A percentile compares a stretch with the other conserved stretches of the same genome.
Evolutionary conservation across 768 basidiomycete species (phyloP).

Genomic region (Suillus plorans): DNA sequence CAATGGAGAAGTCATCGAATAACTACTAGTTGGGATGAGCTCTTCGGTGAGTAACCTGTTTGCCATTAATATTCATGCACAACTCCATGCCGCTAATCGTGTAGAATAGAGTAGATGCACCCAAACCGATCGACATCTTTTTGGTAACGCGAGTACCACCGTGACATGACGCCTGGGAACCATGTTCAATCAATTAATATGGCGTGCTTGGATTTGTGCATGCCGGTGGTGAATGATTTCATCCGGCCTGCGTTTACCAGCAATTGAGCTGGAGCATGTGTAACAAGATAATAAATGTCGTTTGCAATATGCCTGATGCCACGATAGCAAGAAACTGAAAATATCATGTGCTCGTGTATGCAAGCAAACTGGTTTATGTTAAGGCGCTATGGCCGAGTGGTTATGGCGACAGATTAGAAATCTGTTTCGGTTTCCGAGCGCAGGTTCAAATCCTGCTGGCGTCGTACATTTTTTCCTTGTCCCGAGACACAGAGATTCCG

Average conservation of each 20-base stretch:
- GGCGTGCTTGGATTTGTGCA: not conserved
- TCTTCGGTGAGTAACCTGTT: no score
- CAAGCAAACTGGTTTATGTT: not conserved
- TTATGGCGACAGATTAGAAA: conserved; percentile 80
- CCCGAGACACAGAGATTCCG: no score
- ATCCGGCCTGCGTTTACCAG: not conserved
- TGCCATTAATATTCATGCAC: no score
- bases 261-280: not conserved
- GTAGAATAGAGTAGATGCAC: conserved; percentile 14
- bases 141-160: not conserved
- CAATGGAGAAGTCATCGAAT: no score
- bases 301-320: not conserved
- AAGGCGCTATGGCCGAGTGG: conserved; percentile 78
- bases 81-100: not conserved
- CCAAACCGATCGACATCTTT: conserved; percentile 7
- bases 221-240: not conserved
- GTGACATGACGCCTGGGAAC: not conserved
- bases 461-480: conserved; percentile 34
- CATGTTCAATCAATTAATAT: not conserved
- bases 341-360: no score
- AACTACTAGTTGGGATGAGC: no score
- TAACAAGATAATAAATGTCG: not conserved
- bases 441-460: conserved; percentile 70
- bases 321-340: no score
- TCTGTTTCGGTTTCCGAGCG: conserved; percentile 71